Evolutionary conservation across 192 early-diverging fungal genomes (phyloP), one percentile per base, ranked within the genome.

Genomic region (Coemansia sp.): DNA sequence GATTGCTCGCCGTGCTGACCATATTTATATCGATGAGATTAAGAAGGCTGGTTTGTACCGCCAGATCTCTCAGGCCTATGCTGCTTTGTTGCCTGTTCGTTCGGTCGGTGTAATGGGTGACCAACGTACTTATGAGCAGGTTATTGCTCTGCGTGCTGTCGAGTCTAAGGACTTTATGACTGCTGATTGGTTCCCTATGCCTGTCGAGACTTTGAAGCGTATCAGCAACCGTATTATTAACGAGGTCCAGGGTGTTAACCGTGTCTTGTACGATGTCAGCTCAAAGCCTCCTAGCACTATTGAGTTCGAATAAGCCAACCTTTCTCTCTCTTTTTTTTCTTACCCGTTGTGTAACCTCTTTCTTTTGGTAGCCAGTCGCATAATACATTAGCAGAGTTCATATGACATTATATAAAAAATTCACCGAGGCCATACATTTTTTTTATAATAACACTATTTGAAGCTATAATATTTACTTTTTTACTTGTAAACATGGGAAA

Each of bases 41-140:
- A 97, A 96, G 88, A 94, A 95, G 85, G 94, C 94, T 40, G 96
- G 96, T 3, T 89, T 96, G 38, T 99, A 99, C 87, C 91, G 95
- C 71, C 90, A 97, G 80, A 99, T 98, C 73, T 92, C 96, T 36
- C 97, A 99, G 88, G 97, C 97, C 12, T 99, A 97, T 80, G 96
- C 96, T 67, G 96, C 95, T 15, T 85, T 99, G 29, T 84, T 99
- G 52, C 96, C 96, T 11, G 90, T 99, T 44, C 92, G 93, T 79
- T 93, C 95, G 51, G 97, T 99, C 33, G 97, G 97, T 61, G 97
- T 99, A 65, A 99, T 98, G 97, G 97, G 97, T 67, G 97, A 99
- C 84, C 91, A 93, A 87, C 91, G 97, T 65, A 99, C 97, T 6
- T 99, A 99, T 72, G 97, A 99, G 87, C 96, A 99, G 86, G 93